phyloP scores from a whole-genome alignment of 2,329 filamentous ascomycete genomes.

The Tolypocladium tropicale region DNA sequence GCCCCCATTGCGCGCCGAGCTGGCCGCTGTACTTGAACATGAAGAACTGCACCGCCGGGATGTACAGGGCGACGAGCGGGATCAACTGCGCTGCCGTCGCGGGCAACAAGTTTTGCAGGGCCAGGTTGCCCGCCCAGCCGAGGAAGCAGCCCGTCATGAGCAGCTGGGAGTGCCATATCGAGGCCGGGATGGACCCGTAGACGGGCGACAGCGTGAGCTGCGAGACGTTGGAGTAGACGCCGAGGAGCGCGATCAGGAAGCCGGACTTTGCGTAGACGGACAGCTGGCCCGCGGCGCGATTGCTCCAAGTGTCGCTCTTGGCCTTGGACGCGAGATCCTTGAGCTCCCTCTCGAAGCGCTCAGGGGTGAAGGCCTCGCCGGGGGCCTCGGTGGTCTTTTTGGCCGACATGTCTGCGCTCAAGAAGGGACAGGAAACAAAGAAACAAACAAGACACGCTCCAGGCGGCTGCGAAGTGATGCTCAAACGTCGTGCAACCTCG shows the following conservation, averaged over 20 bases:
- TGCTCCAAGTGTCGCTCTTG: constrained; percentile 18
- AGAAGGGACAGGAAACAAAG: background rate
- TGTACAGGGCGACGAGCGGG: constrained; percentile 64
- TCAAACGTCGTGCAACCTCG: background rate
- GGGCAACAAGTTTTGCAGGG: constrained; percentile 35
- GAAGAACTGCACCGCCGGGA: constrained; percentile 62
- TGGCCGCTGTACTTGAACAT: constrained; percentile 56
- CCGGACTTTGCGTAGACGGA: constrained; percentile 25
- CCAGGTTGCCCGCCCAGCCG: constrained; percentile 60
- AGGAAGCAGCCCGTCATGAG: constrained; percentile 57
- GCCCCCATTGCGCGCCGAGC: constrained; percentile 62
- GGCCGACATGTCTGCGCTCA: background rate
- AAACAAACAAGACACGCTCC: background rate
- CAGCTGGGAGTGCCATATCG: constrained; percentile 58
- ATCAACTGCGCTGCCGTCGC: constrained; percentile 43
- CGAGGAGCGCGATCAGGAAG: constrained; percentile 27
- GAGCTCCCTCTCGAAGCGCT: constrained; percentile 44
- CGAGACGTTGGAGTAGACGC: constrained; percentile 58
- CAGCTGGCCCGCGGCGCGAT: constrained; percentile 24
- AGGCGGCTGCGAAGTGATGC: background rate
- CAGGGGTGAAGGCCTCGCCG: constrained; percentile 31
- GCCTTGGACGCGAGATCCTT: constrained; percentile 37
- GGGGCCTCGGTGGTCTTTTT: constrained; percentile 2
- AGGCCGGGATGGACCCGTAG: constrained; percentile 74
- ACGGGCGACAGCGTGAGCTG: constrained; percentile 73